Evolutionary conservation across 768 basidiomycete genomes (phyloP).

Genomic region (Phaeotremella skinneri): DNA sequence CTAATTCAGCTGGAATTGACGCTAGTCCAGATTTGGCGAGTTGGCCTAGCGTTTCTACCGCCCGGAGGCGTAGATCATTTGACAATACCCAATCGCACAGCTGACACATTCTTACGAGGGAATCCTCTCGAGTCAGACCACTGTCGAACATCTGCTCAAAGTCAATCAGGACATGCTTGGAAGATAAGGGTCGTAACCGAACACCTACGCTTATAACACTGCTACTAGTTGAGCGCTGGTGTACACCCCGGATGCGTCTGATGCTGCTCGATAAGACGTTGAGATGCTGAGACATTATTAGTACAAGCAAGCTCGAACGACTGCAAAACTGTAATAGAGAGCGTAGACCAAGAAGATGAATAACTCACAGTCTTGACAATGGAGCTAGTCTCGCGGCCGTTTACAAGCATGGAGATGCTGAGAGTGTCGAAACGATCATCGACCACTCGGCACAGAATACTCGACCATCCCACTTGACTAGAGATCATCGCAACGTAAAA

Average conservation of each 20-base stretch:
- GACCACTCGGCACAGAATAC: neutral
- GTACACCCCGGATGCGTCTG: neutral
- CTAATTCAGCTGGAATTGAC: neutral
- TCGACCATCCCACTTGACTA: neutral
- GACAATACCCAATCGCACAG: neutral
- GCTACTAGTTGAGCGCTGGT: neutral
- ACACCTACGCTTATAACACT: neutral
- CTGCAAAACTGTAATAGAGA: neutral
- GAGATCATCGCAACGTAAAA: neutral
- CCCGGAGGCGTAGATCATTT: neutral
- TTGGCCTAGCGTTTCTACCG: neutral
- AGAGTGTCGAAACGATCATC: neutral
- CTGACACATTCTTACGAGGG: neutral
- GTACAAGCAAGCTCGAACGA: neutral
- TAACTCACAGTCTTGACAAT: neutral
- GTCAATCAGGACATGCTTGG: neutral
- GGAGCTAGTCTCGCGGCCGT: neutral
- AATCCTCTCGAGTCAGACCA: neutral
- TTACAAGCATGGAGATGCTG: neutral
- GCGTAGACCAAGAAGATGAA: neutral
- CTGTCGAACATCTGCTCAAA: neutral
- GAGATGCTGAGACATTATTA: neutral
- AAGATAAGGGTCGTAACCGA: neutral
- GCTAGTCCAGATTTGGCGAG: neutral
- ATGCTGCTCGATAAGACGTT: neutral